Evolutionary conservation across 345 rosid species (phyloP).

Genomic region (Euphorbia peplus): DNA sequence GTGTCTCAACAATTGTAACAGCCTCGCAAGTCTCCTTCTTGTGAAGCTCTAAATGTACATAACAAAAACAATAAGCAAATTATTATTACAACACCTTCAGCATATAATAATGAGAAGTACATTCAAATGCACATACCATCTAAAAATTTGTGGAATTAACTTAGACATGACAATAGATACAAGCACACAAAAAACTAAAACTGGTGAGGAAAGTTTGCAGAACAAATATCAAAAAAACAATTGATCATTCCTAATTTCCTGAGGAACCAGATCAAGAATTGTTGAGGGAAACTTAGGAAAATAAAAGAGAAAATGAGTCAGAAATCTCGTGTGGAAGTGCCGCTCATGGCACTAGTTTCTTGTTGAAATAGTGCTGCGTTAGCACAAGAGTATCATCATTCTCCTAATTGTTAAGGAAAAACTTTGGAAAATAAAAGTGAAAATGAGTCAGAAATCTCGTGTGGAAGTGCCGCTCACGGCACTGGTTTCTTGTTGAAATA

Average conservation of each 20-base stretch:
- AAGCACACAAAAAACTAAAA: background rate
- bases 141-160: no score
- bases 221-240: background rate
- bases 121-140: no score
- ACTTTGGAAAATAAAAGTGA: background rate
- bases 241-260: background rate
- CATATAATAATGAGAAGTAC: background rate
- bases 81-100: background rate
- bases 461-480: constrained; percentile 5
- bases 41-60: constrained; percentile 59
- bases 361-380: background rate
- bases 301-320: background rate
- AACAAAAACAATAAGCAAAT: background rate
- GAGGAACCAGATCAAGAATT: background rate
- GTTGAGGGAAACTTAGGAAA: no score
- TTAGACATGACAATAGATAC: background rate
- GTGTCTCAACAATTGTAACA: constrained; percentile 76
- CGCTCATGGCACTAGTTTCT: background rate
- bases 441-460: constrained; percentile 2
- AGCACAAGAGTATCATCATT: constrained; percentile 1
- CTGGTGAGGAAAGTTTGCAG: background rate
- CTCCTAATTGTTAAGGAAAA: background rate
- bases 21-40: constrained; percentile 94
- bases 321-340: constrained; percentile 7
- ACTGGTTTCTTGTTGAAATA: background rate